Percentiles rank a stretch among this genome's conserved stretches.
These are phyloP conservation scores for Neofusicoccum laricinum DNA, from an alignment of 2,329 filamentous ascomycete species.

Conservation along the genomic window DNA sequence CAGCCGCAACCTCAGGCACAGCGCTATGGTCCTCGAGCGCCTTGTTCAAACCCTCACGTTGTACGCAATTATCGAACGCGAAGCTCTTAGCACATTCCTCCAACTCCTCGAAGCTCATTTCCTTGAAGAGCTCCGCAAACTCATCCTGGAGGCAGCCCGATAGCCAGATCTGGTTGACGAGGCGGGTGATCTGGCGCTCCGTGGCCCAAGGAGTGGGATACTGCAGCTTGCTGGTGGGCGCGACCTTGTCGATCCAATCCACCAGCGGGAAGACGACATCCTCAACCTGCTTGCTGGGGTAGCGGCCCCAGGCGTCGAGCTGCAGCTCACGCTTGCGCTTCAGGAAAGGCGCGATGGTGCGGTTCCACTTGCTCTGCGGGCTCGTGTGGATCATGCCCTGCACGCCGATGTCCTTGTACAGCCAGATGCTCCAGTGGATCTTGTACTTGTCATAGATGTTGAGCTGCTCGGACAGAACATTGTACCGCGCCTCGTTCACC, in stretches of 20 bases:
- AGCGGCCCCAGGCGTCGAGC: slow-evolving; percentile 55
- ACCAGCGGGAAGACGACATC: slow-evolving; percentile 40
- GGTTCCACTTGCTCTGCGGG: slow-evolving; percentile 40
- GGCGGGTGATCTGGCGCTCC: slow-evolving; percentile 33
- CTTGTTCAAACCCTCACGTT: slow-evolving; percentile 51
- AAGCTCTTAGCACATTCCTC: slow-evolving; percentile 56
- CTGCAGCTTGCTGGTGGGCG: slow-evolving; percentile 24
- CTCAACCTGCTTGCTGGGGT: slow-evolving; percentile 40
- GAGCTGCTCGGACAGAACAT: slow-evolving; percentile 45
- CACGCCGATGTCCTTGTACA: slow-evolving; percentile 34
- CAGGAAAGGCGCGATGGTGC: slow-evolving; percentile 50
- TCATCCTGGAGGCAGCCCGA: slow-evolving; percentile 53
- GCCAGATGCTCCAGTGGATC: slow-evolving; percentile 55
- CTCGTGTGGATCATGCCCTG: slow-evolving; percentile 29
- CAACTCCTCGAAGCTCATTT: slow-evolving; percentile 50
- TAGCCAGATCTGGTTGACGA: slow-evolving; percentile 49
- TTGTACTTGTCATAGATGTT: slow-evolving; percentile 51
- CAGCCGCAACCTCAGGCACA: slow-evolving; percentile 24
- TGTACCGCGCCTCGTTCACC: slow-evolving; percentile 43
- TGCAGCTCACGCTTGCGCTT: slow-evolving; percentile 55
- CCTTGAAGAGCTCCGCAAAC: slow-evolving; percentile 54
- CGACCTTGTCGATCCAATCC: slow-evolving; percentile 28
- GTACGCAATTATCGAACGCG: slow-evolving; percentile 53
- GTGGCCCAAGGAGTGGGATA: slow-evolving; percentile 32
- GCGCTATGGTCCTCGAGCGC: slow-evolving; percentile 43